Conservation (phyloP, 2,329 filamentous ascomycete genomes). For the Scleromitrula shiraiana region DNA sequence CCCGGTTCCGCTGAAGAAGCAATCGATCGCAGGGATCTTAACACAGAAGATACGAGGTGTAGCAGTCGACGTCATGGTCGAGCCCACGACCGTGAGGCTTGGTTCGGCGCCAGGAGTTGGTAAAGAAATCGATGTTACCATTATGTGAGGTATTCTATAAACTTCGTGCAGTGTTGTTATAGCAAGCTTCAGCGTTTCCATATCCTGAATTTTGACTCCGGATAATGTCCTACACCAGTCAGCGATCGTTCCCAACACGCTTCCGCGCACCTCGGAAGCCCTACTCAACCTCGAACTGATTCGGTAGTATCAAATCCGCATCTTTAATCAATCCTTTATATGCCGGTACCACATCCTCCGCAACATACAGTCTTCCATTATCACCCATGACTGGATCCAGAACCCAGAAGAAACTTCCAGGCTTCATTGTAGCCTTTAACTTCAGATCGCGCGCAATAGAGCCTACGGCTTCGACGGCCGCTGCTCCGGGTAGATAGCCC, state of each 20-base stretch:
- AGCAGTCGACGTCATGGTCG: constrained; percentile 56
- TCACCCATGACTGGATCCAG: constrained; percentile 98
- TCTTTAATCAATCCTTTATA: constrained; percentile 74
- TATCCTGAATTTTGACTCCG: constrained; percentile 72
- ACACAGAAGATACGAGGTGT: constrained; percentile 80
- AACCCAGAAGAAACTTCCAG: constrained; percentile 90
- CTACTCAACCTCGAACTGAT: constrained; percentile 95
- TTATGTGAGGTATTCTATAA: constrained; percentile 75
- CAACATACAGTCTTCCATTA: constrained; percentile 85
- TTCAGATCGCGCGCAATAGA: constrained; percentile 75
- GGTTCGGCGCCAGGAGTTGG: constrained; percentile 42
- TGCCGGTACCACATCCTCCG: constrained; percentile 81
- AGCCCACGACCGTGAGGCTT: constrained; percentile 67
- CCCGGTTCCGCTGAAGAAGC: constrained; percentile 93
- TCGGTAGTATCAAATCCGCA: constrained; percentile 88
- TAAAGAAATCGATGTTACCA: constrained; percentile 81
- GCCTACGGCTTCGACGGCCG: constrained; percentile 76
- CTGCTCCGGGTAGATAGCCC: constrained; percentile 85
- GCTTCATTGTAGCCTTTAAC: constrained; percentile 49
- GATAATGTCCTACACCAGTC: constrained; percentile 59
- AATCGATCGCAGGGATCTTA: constrained; percentile 77
- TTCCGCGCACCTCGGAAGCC: constrained; percentile 26
- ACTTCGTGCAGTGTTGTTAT: constrained; percentile 69
- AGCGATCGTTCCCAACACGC: background rate
- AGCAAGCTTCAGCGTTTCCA: constrained; percentile 63